These are phyloP conservation scores for Biscutella laevigata DNA, from an alignment of 441 rosid genomes.

Conservation along the genomic window DNA sequence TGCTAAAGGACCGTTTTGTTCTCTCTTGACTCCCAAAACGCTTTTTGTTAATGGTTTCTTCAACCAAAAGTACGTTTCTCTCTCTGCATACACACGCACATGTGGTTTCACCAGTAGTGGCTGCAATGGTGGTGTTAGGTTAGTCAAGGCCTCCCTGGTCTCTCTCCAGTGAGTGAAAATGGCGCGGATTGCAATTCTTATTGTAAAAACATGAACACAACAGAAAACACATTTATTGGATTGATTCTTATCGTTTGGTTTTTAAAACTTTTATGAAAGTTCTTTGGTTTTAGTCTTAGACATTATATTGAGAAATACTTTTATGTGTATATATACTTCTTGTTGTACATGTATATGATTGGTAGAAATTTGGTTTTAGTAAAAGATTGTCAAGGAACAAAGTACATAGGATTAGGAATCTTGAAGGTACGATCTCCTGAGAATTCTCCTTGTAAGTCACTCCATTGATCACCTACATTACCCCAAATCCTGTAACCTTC, in stretches of 20 bases:
- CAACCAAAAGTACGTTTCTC: conserved; percentile 23
- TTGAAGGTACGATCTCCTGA: conserved; percentile 70
- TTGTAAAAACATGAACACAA: conserved; percentile 19
- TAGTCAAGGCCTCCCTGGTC: conserved; percentile 21
- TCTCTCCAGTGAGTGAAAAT: conserved; percentile 30
- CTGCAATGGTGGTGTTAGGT: conserved; percentile 29
- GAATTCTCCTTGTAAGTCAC: conserved; percentile 71
- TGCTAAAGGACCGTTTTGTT: conserved; percentile 36
- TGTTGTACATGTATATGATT: too few species aligned
- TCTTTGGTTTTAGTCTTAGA: too few species aligned
- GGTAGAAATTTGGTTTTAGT: not conserved
- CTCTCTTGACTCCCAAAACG: not conserved
- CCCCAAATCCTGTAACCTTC: conserved; percentile 91
- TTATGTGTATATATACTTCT: too few species aligned
- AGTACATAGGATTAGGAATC: conserved; percentile 93
- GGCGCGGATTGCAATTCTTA: conserved; percentile 25
- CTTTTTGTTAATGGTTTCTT: conserved; percentile 16
- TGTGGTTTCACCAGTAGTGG: conserved; percentile 19
- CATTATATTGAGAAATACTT: too few species aligned
- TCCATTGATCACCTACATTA: conserved; percentile 93
- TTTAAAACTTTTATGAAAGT: not conserved
- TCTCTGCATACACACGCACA: conserved; percentile 14
- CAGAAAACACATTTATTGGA: conserved; percentile 22
- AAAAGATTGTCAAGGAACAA: conserved; percentile 34
- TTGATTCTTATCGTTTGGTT: conserved; percentile 25